Percentiles rank a stretch among this genome's conserved stretches.
These are phyloP conservation scores for Lactifluus echinatus DNA, from an alignment of 768 basidiomycete genomes.

Conservation along the genomic window DNA sequence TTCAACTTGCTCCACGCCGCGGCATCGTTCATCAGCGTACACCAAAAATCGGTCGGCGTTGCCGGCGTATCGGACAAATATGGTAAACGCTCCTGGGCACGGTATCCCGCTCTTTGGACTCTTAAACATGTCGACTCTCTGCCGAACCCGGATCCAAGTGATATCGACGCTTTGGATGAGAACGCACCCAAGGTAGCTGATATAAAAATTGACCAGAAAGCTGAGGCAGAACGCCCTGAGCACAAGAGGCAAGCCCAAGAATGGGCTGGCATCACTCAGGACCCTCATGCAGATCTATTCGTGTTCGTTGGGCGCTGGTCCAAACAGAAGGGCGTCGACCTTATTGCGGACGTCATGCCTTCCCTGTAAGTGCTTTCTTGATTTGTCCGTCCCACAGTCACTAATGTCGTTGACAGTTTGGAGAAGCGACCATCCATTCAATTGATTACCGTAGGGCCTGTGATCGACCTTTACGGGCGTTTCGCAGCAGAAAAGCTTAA, in stretches of 20 bases:
- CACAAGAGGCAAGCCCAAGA: constrained; percentile 88
- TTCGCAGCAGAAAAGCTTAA: constrained; percentile 93
- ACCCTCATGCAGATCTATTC: constrained; percentile 82
- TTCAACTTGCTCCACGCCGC: constrained; percentile 93
- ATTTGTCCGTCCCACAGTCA: constrained; percentile 11
- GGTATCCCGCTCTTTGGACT: constrained; percentile 94
- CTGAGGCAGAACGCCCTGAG: constrained; percentile 87
- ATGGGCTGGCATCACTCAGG: constrained; percentile 91
- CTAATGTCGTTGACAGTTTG: constrained; percentile 37
- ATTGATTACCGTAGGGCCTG: constrained; percentile 83
- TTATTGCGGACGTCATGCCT: constrained; percentile 95
- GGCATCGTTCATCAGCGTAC: constrained; percentile 84
- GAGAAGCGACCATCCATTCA: constrained; percentile 84
- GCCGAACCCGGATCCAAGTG: constrained; percentile 90
- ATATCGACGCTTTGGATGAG: constrained; percentile 88
- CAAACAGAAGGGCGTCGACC: constrained; percentile 96
- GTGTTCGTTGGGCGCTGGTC: constrained; percentile 98
- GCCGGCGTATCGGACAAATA: constrained; percentile 98
- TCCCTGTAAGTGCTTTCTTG: constrained; percentile 46
- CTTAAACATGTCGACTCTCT: constrained; percentile 91
- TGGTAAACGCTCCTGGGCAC: constrained; percentile 93
- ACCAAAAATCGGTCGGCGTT: constrained; percentile 90
- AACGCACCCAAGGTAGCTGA: constrained; percentile 61
- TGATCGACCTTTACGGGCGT: constrained; percentile 91
- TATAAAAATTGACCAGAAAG: constrained; percentile 67